phyloP scores from a whole-genome alignment of 1,284 basidiomycete species.

The Vanrija sp. region DNA sequence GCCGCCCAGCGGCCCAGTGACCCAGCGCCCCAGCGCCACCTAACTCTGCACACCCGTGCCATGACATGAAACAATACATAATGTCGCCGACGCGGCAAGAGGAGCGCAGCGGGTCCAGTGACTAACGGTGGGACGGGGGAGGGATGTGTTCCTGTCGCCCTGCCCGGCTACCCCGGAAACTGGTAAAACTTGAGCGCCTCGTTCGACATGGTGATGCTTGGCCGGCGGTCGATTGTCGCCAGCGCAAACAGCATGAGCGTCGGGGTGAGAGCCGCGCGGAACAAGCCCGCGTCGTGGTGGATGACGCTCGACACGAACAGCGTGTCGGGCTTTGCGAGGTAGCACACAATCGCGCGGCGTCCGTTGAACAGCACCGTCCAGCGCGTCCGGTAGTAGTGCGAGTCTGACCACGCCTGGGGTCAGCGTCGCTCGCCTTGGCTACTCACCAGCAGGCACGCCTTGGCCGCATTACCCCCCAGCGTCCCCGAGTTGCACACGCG shows the following conservation, averaged over 20 bases:
- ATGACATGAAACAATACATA: too few species aligned
- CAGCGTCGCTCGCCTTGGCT: background rate
- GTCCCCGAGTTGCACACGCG: background rate
- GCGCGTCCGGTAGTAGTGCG: conserved; percentile 11
- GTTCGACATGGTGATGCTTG: conserved; percentile 5
- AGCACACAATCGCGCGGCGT: conserved; percentile 3
- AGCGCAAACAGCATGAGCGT: conserved; percentile 6
- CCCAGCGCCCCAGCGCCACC: too few species aligned
- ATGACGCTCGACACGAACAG: conserved; percentile 6
- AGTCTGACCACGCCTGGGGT: conserved; percentile 7
- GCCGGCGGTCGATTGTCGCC: conserved; percentile 1
- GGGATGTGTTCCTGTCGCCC: too few species aligned
- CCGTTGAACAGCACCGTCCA: conserved; percentile 13
- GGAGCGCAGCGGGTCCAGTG: too few species aligned
- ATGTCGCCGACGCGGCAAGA: too few species aligned
- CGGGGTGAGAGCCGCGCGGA: background rate
- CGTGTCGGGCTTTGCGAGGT: conserved; percentile 11
- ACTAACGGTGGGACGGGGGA: too few species aligned
- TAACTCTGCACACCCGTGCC: too few species aligned
- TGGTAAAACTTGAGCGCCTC: background rate
- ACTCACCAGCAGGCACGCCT: conserved; percentile 6
- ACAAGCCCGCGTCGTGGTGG: background rate
- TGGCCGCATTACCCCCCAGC: background rate
- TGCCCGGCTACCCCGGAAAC: too few species aligned
- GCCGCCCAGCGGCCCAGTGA: too few species aligned